Evolutionary conservation across 2,329 filamentous ascomycete species (phyloP).

Genomic region (Neopestalotiopsis sp.): DNA sequence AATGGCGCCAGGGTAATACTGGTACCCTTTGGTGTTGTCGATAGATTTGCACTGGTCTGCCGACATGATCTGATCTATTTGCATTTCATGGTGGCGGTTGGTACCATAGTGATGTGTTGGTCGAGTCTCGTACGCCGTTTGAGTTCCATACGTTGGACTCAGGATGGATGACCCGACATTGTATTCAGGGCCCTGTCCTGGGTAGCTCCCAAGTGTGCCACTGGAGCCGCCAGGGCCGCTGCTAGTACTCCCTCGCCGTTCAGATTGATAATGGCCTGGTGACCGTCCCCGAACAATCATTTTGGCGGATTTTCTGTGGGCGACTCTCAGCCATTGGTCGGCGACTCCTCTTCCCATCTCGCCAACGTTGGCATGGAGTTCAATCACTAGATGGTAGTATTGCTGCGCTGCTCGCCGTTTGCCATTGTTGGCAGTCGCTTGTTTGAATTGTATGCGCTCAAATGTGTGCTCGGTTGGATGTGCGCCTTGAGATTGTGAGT

Average conservation of each 20-base stretch:
- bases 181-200: slow-evolving; percentile 45
- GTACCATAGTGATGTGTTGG: slow-evolving; percentile 45
- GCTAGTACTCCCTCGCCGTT: slow-evolving; percentile 70
- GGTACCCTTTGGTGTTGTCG: slow-evolving; percentile 54
- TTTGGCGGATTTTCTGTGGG: slow-evolving; percentile 74
- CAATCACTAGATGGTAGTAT: slow-evolving; percentile 89
- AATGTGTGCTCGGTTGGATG: slow-evolving; percentile 68
- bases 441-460: slow-evolving; percentile 93
- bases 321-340: slow-evolving; percentile 72
- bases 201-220: slow-evolving; percentile 56
- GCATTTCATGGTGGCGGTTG: slow-evolving; percentile 52
- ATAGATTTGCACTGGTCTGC: slow-evolving; percentile 25
- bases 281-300: slow-evolving; percentile 89
- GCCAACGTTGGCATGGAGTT: slow-evolving; percentile 76
- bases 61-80: slow-evolving; percentile 44
- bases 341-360: slow-evolving; percentile 60
- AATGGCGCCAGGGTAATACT: slow-evolving; percentile 58
- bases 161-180: slow-evolving; percentile 42
- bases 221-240: slow-evolving; percentile 72
- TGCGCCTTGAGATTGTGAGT: slow-evolving; percentile 40
- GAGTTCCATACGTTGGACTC: slow-evolving; percentile 39
- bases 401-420: slow-evolving; percentile 90
- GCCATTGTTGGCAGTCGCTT: slow-evolving; percentile 91
- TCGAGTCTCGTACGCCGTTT: slow-evolving; percentile 45
- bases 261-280: slow-evolving; percentile 80